Evolutionary conservation across 164 flowering plant species (phyloP), one percentile per base, ranked within the genome.

Genomic region (Umbilicus rupestris): DNA sequence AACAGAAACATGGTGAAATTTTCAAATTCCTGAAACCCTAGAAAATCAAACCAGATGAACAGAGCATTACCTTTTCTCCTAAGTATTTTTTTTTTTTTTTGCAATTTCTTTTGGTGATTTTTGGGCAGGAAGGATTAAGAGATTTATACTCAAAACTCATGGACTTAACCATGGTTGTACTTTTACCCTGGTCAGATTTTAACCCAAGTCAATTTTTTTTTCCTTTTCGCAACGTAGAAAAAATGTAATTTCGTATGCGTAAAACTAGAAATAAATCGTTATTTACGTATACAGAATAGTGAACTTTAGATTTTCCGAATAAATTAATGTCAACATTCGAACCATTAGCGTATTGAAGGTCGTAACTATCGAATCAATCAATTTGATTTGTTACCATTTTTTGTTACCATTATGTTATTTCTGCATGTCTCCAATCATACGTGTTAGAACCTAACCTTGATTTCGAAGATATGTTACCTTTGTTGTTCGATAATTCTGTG

Each of bases 111-210:
- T 35, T 35, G 4, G 37, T 5, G 7, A 35, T 35, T 55, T 26
- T 55, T 26, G 29, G 33, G 7, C 3, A 2, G 11, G 19, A 55
- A 4, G 31, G 33, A 9, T 9, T 4, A 8, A 3, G 33, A 0
- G 0, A 28, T 55, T 55, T 55, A 55, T 55, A 28, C 33, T 28
- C 12, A n/a, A 55, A n/a, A 29, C 12, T 3, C 37, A 28, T 11
- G 33, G 33, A 10, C 22, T 10, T 28, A 14, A 26, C 33, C 16
- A 55, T 4, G 60, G 33, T 30, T 55, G 31, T 52, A 55, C 60
- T 26, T 55, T 55, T 55, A 26, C 60, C 60, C 11, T 55, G 60
- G 33, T 28, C 60, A 55, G 60, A 28, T 55, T 28, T 55, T 28
- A 1, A 26, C 16, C 60, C 60, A 9, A 26, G 29, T 12, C 29